Conservation (phyloP, 2,329 filamentous ascomycete species). For the Berkeleyomyces basicola region DNA sequence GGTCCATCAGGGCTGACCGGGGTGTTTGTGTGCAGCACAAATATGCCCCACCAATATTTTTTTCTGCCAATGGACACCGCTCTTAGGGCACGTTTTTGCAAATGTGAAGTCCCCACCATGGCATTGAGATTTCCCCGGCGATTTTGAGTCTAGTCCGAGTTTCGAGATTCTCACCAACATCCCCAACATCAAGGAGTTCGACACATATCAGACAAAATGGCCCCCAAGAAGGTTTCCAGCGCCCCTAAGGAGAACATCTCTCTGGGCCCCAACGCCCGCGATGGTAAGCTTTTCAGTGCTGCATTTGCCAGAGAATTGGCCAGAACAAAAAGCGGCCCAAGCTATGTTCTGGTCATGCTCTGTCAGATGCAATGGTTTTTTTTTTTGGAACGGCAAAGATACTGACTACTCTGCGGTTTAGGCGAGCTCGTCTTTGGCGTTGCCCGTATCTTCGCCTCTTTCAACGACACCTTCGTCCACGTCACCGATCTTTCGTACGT, state of each 20-base stretch:
- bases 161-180: slow-evolving; percentile 13
- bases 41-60: slow-evolving; percentile 4
- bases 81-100: slow-evolving; percentile 11
- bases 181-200: slow-evolving; percentile 15
- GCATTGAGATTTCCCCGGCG: slow-evolving; percentile 10
- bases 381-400: not conserved
- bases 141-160: slow-evolving; percentile 4
- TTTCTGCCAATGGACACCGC: slow-evolving; percentile 27
- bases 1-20: slow-evolving; percentile 11
- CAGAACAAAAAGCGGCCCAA: not conserved
- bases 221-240: slow-evolving; percentile 79
- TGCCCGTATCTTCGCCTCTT: slow-evolving; percentile 93
- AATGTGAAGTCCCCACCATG: slow-evolving; percentile 7
- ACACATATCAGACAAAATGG: slow-evolving; percentile 47
- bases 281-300: slow-evolving; percentile 46
- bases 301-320: not conserved
- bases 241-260: slow-evolving; percentile 94
- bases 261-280: slow-evolving; percentile 88
- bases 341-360: not conserved
- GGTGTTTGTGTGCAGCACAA: slow-evolving; percentile 12
- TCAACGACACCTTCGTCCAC: slow-evolving; percentile 92
- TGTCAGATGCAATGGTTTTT: not conserved
- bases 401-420: slow-evolving; percentile 23
- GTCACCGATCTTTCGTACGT: slow-evolving; percentile 94
- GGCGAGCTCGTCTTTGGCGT: slow-evolving; percentile 97